Conservation (phyloP, 495 filamentous ascomycete genomes). For the Hypoxylon perforatum region DNA sequence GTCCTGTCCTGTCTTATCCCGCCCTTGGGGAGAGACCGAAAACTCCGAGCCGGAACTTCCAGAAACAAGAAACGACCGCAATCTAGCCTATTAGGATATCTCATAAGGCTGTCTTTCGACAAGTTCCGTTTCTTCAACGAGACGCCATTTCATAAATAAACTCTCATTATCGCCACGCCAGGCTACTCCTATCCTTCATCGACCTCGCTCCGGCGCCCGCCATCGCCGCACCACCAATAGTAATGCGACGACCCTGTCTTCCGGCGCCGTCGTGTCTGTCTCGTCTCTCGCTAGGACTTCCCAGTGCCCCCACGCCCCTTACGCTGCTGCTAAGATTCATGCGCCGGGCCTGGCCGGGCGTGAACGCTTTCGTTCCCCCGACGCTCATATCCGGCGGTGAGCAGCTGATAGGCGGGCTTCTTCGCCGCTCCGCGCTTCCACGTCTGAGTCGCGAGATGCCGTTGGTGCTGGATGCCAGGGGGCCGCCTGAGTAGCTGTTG, state of each 20-base stretch:
- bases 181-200: constrained; percentile 30
- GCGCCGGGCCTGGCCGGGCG: constrained; percentile 55
- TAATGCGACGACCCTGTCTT: constrained; percentile 41
- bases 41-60: too few species aligned
- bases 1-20: too few species aligned
- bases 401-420: constrained; percentile 58
- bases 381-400: constrained; percentile 50
- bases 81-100: too few species aligned
- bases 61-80: too few species aligned
- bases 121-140: too few species aligned
- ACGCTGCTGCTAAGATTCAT: constrained; percentile 56
- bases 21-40: too few species aligned
- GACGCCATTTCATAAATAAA: background rate
- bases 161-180: constrained; percentile 45
- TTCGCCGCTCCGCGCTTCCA: constrained; percentile 52
- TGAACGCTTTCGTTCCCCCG: constrained; percentile 41
- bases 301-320: constrained; percentile 36
- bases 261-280: constrained; percentile 6
- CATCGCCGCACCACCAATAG: constrained; percentile 46
- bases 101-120: too few species aligned
- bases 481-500: constrained; percentile 45
- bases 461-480: constrained; percentile 54
- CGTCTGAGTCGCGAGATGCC: constrained; percentile 58
- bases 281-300: constrained; percentile 38
- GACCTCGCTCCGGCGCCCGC: constrained; percentile 15